Conservation (phyloP, 495 filamentous ascomycete species). For the Lentithecium fluviatile region DNA sequence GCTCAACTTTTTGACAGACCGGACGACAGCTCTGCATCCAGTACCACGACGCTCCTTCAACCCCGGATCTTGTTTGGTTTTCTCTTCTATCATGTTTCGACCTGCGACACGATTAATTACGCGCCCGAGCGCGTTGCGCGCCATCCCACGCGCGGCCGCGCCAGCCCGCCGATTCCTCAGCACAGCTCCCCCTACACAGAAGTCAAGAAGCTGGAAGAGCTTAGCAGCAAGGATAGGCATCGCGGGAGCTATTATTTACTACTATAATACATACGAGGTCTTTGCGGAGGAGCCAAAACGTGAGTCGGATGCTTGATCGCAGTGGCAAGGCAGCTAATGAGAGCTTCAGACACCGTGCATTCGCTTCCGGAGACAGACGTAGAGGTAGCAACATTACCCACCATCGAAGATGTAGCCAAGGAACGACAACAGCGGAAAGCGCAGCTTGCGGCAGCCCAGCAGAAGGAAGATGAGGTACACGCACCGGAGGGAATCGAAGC, state of each 20-base stretch:
- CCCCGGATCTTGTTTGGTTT: constrained; percentile 8
- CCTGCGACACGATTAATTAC: constrained; percentile 28
- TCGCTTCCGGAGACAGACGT: constrained; percentile 36
- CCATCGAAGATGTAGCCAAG: constrained; percentile 39
- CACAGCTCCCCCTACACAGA: constrained; percentile 63
- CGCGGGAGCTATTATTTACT: constrained; percentile 79
- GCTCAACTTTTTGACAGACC: constrained; percentile 7
- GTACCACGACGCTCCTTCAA: constrained; percentile 17
- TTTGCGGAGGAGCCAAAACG: constrained; percentile 82
- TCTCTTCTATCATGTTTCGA: constrained; percentile 31
- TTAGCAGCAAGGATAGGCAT: constrained; percentile 68
- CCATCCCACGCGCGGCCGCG: constrained; percentile 13
- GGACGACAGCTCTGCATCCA: constrained; percentile 6
- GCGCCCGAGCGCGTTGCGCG: constrained; percentile 17
- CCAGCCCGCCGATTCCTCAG: constrained; percentile 63
- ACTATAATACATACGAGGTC: constrained; percentile 81
- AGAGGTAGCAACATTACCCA: constrained; percentile 39
- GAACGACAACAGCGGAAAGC: constrained; percentile 35
- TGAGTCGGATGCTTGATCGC: constrained; percentile 47
- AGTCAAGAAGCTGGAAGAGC: constrained; percentile 79
- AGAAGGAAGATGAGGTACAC: constrained; percentile 23
- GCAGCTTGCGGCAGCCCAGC: constrained; percentile 2
- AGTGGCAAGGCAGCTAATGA: constrained; percentile 16
- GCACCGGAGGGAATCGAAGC: constrained; percentile 21
- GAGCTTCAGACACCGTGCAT: constrained; percentile 16